A percentile compares a stretch with the other conserved stretches of the same genome.
These are phyloP conservation scores for Vigna unguiculata DNA, from an alignment of 306 rosid genomes.

Conservation along the genomic window DNA sequence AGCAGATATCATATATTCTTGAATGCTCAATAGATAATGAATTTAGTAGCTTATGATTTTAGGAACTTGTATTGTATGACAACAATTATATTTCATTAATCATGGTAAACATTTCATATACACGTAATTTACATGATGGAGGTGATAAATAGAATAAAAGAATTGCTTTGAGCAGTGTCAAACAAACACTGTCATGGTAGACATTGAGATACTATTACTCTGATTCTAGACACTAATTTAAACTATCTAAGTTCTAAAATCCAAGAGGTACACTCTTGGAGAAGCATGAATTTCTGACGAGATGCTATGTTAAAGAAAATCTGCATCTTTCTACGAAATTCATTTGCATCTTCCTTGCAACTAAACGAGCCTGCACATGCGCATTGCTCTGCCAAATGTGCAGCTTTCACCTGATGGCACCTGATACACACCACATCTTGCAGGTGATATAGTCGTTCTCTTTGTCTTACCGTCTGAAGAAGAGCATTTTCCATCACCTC, in stretches of 20 bases:
- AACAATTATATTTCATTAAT: not conserved
- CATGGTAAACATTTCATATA: constrained; percentile 18
- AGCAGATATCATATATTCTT: not conserved
- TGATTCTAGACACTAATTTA: constrained; percentile 23
- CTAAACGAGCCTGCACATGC: constrained; percentile 79
- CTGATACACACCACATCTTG: constrained; percentile 79
- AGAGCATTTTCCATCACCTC: constrained; percentile 82
- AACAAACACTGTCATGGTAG: no score
- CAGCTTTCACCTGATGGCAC: constrained; percentile 82
- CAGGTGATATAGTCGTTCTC: constrained; percentile 83
- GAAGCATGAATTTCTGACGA: constrained; percentile 85
- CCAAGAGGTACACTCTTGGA: constrained; percentile 84
- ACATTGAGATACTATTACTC: constrained; percentile 14
- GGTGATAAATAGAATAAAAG: constrained; percentile 2
- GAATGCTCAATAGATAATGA: not conserved
- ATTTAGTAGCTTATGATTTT: not conserved
- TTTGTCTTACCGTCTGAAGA: constrained; percentile 83
- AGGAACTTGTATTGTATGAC: not conserved
- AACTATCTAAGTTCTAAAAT: constrained; percentile 59
- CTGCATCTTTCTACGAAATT: constrained; percentile 52
- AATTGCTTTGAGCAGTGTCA: constrained; percentile 24
- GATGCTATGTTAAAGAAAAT: constrained; percentile 67
- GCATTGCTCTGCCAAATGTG: constrained; percentile 88
- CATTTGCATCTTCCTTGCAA: constrained; percentile 68
- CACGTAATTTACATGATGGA: constrained; percentile 14